phyloP scores from a whole-genome alignment of 169 alveolate genomes.

The Eimeria mitis region DNA sequence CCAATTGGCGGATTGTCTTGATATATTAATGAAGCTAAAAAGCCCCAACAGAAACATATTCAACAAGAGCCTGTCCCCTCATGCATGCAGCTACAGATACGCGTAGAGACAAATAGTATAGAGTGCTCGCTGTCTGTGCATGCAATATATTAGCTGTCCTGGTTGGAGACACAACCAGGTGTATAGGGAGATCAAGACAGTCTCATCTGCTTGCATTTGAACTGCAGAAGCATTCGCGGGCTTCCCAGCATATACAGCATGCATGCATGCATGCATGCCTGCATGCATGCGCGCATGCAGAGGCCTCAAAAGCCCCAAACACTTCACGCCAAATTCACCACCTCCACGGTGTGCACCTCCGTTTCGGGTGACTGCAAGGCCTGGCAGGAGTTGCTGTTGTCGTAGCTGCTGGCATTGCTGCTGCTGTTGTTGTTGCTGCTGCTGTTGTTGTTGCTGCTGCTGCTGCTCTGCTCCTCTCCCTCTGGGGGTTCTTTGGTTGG shows the following conservation, averaged over 20 bases:
- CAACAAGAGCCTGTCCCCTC: neutral
- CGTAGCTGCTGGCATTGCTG: neutral
- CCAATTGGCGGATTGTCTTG: neutral
- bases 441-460: neutral
- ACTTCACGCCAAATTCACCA: neutral
- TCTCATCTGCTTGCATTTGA: neutral
- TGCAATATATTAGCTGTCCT: neutral
- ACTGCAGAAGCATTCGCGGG: neutral
- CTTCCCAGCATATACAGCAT: neutral
- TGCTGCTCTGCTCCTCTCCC: neutral
- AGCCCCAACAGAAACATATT: neutral
- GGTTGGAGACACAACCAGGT: neutral
- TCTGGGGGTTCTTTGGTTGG: neutral
- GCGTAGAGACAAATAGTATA: neutral
- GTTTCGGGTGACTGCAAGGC: neutral
- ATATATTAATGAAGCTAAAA: neutral
- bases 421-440: neutral
- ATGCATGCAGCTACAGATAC: neutral
- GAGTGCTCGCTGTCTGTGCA: neutral
- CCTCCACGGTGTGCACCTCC: neutral
- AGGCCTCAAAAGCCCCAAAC: neutral
- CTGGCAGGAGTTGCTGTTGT: neutral
- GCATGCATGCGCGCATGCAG: neutral
- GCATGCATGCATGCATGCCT: constrained; percentile 12
- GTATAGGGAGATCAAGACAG: neutral